phyloP scores from a whole-genome alignment of 768 basidiomycete genomes.

The Steccherinum ochraceum region DNA sequence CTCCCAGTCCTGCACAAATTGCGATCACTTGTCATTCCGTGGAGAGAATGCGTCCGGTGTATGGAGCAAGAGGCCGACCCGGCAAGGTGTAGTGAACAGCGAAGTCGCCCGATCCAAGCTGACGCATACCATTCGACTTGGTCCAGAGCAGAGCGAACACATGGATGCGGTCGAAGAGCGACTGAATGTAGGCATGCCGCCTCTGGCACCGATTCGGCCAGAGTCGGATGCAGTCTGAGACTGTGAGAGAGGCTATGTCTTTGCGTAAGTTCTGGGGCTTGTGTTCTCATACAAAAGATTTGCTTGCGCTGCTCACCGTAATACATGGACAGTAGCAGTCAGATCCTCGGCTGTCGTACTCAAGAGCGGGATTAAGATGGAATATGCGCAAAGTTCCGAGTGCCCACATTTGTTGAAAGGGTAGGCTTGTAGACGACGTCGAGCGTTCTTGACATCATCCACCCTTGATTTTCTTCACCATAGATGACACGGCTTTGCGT shows the following conservation, averaged over 20 bases:
- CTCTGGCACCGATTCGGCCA: not conserved
- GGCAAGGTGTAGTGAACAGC: too few species aligned
- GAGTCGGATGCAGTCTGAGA: not conserved
- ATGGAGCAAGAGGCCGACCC: too few species aligned
- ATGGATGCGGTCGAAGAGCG: not conserved
- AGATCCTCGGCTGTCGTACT: not conserved
- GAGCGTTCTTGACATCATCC: not conserved
- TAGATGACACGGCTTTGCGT: not conserved
- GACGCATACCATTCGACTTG: too few species aligned
- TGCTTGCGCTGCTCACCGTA: not conserved
- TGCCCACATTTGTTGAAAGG: not conserved
- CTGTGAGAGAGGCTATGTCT: too few species aligned
- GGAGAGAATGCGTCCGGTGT: not conserved
- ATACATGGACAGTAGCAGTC: not conserved
- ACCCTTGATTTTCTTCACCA: not conserved
- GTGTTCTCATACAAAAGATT: not conserved
- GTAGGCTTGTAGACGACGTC: too few species aligned
- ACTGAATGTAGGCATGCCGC: not conserved
- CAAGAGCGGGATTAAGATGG: not conserved
- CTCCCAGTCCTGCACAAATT: not conserved
- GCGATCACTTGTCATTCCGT: not conserved
- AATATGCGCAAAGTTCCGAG: not conserved
- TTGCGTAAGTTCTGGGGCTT: not conserved
- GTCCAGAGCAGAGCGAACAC: too few species aligned
- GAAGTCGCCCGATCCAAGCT: too few species aligned